Evolutionary conservation across 257 asterid genomes (phyloP).

Genomic region (Solanum verrucosum): DNA sequence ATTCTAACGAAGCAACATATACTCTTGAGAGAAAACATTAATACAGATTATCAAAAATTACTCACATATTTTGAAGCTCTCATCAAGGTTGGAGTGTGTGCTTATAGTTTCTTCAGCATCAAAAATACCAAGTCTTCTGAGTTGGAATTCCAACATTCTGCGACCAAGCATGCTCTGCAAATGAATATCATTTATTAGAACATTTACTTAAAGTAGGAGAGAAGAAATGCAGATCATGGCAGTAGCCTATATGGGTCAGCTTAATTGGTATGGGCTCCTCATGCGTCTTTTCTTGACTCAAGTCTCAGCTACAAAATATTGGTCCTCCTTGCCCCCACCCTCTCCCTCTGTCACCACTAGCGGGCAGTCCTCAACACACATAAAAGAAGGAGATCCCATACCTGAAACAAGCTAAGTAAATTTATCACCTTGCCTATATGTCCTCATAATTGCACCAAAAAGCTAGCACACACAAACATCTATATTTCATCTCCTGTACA

Average conservation of each 20-base stretch:
- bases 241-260: background rate
- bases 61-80: constrained; percentile 67
- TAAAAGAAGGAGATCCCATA: background rate
- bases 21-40: background rate
- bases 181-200: background rate
- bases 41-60: constrained; percentile 1
- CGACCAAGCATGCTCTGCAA: constrained; percentile 92
- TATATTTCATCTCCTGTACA: background rate
- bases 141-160: constrained; percentile 85
- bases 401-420: background rate
- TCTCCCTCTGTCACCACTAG: background rate
- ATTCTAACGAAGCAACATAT: background rate
- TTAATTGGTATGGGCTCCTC: background rate
- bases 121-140: constrained; percentile 82
- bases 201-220: background rate
- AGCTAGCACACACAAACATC: background rate
- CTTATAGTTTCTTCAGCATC: constrained; percentile 55
- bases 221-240: background rate
- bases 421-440: background rate
- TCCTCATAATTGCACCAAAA: background rate
- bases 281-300: background rate
- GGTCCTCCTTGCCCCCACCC: background rate
- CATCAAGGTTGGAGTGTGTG: constrained; percentile 62
- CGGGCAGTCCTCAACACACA: background rate
- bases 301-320: background rate